These are phyloP conservation scores for Pseudocercospora macadamiae DNA, from an alignment of 2,329 filamentous ascomycete genomes.

Conservation along the genomic window DNA sequence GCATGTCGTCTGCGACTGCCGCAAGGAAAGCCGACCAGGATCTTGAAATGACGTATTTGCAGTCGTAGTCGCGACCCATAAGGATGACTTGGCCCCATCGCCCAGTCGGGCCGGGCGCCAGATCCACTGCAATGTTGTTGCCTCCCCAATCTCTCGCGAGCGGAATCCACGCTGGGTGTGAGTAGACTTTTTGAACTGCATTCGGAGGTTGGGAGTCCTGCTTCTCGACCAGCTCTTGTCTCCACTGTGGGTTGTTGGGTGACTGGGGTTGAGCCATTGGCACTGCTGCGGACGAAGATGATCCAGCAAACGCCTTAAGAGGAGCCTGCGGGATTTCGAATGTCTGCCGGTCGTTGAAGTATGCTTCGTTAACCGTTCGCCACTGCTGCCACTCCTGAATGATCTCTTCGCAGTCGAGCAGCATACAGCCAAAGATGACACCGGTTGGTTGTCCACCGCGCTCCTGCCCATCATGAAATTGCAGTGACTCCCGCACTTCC, in stretches of 20 bases:
- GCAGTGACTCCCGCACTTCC: constrained; percentile 89
- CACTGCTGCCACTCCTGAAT: constrained; percentile 97
- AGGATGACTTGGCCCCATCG: constrained; percentile 97
- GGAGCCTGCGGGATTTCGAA: constrained; percentile 65
- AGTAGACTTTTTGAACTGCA: constrained; percentile 88
- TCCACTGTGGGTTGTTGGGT: constrained; percentile 61
- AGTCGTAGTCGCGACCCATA: constrained; percentile 96
- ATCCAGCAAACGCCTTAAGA: constrained; percentile 70
- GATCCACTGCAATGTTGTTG: constrained; percentile 92
- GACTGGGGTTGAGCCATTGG: constrained; percentile 42
- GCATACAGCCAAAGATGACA: constrained; percentile 90
- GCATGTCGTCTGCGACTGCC: constrained; percentile 84
- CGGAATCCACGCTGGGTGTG: constrained; percentile 93
- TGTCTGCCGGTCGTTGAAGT: constrained; percentile 62
- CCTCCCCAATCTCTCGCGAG: constrained; percentile 97
- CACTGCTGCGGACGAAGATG: constrained; percentile 60
- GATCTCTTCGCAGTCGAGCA: constrained; percentile 97
- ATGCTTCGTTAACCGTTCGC: constrained; percentile 90
- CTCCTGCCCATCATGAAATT: constrained; percentile 95
- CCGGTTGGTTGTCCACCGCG: constrained; percentile 88
- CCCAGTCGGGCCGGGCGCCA: constrained; percentile 85
- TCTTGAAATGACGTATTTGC: constrained; percentile 92
- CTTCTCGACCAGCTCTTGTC: constrained; percentile 77
- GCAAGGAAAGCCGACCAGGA: constrained; percentile 91
- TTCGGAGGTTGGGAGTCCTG: constrained; percentile 88